Evolutionary conservation across 257 asterid species (phyloP).

Genomic region (Nicotiana paniculata): DNA sequence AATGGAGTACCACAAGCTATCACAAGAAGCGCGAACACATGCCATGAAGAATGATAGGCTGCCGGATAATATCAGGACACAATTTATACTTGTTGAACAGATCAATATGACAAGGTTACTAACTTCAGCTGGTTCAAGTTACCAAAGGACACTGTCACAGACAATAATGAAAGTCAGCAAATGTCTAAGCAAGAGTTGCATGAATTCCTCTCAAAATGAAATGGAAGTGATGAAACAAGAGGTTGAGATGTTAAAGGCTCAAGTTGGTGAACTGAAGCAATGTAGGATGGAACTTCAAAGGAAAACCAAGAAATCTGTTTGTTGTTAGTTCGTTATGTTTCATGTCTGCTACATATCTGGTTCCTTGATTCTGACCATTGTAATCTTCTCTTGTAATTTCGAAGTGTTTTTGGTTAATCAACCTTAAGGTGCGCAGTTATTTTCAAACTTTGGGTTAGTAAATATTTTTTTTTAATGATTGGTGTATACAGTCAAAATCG

Average conservation of each 20-base stretch:
- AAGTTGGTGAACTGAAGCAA: slow-evolving; percentile 16
- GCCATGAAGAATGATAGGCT: slow-evolving; percentile 19
- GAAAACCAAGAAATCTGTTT: slow-evolving; percentile 4
- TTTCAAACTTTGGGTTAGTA: too few species aligned
- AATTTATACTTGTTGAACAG: slow-evolving; percentile 25
- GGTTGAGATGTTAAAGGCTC: slow-evolving; percentile 21
- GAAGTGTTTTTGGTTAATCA: background rate
- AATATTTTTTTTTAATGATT: too few species aligned
- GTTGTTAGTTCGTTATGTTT: background rate
- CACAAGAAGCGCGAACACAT: slow-evolving; percentile 25
- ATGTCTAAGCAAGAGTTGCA: slow-evolving; percentile 3
- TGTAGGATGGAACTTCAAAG: slow-evolving; percentile 13
- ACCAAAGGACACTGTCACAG: slow-evolving; percentile 15
- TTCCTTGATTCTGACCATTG: background rate
- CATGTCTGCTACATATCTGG: background rate
- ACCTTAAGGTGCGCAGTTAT: too few species aligned
- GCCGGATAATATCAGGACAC: slow-evolving; percentile 17
- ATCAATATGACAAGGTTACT: slow-evolving; percentile 19
- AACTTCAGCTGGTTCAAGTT: slow-evolving; percentile 15
- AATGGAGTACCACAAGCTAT: slow-evolving; percentile 22
- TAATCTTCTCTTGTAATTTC: background rate
- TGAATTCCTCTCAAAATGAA: slow-evolving; percentile 9
- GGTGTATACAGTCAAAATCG: too few species aligned
- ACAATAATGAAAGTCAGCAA: slow-evolving; percentile 13
- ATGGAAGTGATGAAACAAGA: slow-evolving; percentile 16